Evolutionary conservation across 73 alveolate genomes (phyloP), one percentile per base, ranked within the genome.

Genomic region (Paraurostyla sp.): DNA sequence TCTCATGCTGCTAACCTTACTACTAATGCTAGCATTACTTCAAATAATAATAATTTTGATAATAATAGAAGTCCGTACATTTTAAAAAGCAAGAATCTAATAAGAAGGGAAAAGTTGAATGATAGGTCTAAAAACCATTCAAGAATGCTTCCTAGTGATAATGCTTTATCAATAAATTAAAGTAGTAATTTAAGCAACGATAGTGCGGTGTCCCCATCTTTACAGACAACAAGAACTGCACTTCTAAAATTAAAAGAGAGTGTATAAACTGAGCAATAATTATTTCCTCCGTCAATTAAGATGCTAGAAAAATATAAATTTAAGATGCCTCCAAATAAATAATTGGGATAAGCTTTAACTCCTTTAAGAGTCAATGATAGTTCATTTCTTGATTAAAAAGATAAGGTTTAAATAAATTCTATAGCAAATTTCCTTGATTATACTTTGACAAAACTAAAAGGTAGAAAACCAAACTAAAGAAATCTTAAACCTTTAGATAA

Each of bases 401-500:
- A 36, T 65, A 35, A 38, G 1, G 2, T 65, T 9, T 40, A 65
- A 65, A 65, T 65, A 36, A 65, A 58, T 65, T 65, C 82, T 7
- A 65, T 65, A 3, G 82, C 82, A 11, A 65, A 18, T 36, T 65
- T 36, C 38, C 58, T 65, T 9, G 82, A 65, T 65, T 25, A 65
- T 38, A 65, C 82, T 11, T 22, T 65, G 0, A 38, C 82, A 9
- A 65, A 65, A 22, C 36, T 65, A 7, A 65, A 65, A 38, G 46
- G 82, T 40, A 65, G 58, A 65, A 65, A 65, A 65, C 82, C 82
- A 1, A 65, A 65, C 23, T 6, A 65, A 38, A 65, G 82, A 40
- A 65, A 65, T 35, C 38, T 65, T 6, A 65, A 65, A 65, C 82
- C 82, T 20, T 30, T 65, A 38, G 82, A 65, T 65, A 65, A 65